Evolutionary conservation across 345 rosid species (phyloP).

Genomic region (Dimocarpus longan): DNA sequence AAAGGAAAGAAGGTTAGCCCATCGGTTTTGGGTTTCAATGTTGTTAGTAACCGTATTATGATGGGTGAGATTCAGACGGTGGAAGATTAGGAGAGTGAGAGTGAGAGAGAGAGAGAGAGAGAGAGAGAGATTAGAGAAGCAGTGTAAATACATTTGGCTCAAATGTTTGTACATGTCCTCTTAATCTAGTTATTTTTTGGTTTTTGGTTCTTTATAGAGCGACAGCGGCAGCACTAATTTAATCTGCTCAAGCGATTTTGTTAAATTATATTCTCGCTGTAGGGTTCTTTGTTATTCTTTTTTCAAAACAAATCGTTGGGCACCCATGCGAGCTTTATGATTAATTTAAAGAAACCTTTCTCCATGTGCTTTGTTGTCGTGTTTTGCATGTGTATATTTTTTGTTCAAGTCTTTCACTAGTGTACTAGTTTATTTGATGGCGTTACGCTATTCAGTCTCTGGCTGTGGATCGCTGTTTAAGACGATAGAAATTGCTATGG

Average conservation of each 20-base stretch:
- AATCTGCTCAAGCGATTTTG: conserved; percentile 57
- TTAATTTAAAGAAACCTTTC: neutral
- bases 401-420: too few species aligned
- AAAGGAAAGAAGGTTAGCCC: conserved; percentile 90
- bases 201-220: conserved; percentile 17
- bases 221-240: conserved; percentile 36
- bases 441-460: neutral
- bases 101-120: conserved; percentile 14
- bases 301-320: neutral
- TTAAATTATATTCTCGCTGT: conserved; percentile 18
- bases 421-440: too few species aligned
- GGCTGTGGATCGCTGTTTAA: neutral
- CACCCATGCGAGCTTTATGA: conserved; percentile 6
- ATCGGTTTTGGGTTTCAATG: conserved; percentile 83
- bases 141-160: conserved; percentile 53
- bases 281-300: neutral
- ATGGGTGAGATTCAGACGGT: conserved; percentile 95
- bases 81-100: conserved; percentile 56
- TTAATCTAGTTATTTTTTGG: conserved; percentile 28
- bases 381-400: neutral
- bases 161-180: conserved; percentile 35
- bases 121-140: conserved; percentile 6
- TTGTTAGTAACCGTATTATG: conserved; percentile 97
- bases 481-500: neutral
- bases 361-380: too few species aligned